A percentile compares a stretch with the other conserved stretches of the same genome.
Evolutionary conservation across 208 protist genomes (phyloP).

Genomic region (Trypanosoma rangeli): DNA sequence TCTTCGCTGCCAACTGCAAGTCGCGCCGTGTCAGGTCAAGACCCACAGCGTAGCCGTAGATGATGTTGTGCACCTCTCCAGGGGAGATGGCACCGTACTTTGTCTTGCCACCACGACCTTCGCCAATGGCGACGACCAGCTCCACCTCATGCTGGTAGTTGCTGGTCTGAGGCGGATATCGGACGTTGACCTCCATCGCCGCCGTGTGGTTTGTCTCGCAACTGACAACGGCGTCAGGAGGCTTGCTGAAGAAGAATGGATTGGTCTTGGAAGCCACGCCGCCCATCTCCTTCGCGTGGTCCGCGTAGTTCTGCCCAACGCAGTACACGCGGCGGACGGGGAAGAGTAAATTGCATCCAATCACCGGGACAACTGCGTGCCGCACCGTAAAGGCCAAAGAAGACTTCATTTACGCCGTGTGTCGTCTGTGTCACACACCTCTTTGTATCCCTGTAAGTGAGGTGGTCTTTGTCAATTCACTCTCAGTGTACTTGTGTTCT

Average conservation of each 20-base stretch:
- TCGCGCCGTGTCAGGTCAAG: constrained; percentile 91
- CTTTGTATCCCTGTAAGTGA: too few species aligned
- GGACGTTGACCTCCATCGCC: background rate
- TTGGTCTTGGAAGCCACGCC: constrained; percentile 36
- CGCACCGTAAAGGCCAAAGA: constrained; percentile 24
- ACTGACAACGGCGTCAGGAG: constrained; percentile 49
- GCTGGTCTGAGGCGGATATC: constrained; percentile 36
- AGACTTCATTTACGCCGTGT: constrained; percentile 3
- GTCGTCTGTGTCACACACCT: background rate
- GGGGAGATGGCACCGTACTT: constrained; percentile 40
- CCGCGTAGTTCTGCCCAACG: constrained; percentile 74
- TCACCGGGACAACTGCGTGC: constrained; percentile 47
- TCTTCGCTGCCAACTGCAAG: constrained; percentile 72
- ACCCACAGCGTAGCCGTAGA: constrained; percentile 80
- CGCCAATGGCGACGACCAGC: constrained; percentile 73
- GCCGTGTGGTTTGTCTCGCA: constrained; percentile 23
- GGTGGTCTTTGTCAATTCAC: too few species aligned
- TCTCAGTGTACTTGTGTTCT: too few species aligned
- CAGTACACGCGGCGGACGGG: constrained; percentile 78
- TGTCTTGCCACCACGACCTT: constrained; percentile 1
- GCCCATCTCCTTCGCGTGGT: constrained; percentile 80
- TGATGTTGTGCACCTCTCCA: constrained; percentile 48
- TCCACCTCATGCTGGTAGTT: constrained; percentile 87
- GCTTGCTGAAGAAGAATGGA: constrained; percentile 86
- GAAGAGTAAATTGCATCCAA: constrained; percentile 42